These are phyloP conservation scores for Talaromyces ruber DNA, from an alignment of 495 filamentous ascomycete genomes.

Conservation along the genomic window DNA sequence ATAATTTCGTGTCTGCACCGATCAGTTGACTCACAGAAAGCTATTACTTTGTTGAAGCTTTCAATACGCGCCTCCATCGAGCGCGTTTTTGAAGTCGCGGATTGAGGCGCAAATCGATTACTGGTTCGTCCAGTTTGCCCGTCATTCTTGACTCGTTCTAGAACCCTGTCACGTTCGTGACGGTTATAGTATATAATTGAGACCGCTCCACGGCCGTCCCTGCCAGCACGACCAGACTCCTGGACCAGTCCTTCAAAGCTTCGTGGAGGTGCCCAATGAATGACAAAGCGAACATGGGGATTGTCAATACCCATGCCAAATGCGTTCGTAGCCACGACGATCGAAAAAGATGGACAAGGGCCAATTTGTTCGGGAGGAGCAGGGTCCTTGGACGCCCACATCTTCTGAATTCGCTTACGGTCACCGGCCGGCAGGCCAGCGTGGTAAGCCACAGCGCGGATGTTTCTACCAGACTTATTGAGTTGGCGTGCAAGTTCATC, in stretches of 20 bases:
- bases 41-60: conserved; percentile 51
- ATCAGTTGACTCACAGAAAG: conserved; percentile 71
- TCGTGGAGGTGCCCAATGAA: conserved; percentile 88
- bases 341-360: conserved; percentile 54
- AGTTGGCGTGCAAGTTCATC: conserved; percentile 48
- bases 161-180: conserved; percentile 70
- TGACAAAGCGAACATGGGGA: conserved; percentile 82
- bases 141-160: conserved; percentile 37
- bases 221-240: conserved; percentile 85
- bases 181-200: conserved; percentile 86
- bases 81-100: conserved; percentile 6
- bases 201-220: conserved; percentile 76
- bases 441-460: conserved; percentile 43
- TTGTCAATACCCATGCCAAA: conserved; percentile 99
- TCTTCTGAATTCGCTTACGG: conserved; percentile 38
- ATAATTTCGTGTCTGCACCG: conserved; percentile 72
- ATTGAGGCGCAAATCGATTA: conserved; percentile 8
- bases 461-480: conserved; percentile 17
- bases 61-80: conserved; percentile 29
- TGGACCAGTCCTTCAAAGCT: conserved; percentile 95
- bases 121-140: conserved; percentile 18
- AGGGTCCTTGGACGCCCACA: conserved; percentile 66
- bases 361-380: conserved; percentile 6
- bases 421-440: conserved; percentile 36
- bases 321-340: conserved; percentile 90